Base-by-base conservation (phyloP, 495 filamentous ascomycete species). In the Aspergillus baeticus region DNA sequence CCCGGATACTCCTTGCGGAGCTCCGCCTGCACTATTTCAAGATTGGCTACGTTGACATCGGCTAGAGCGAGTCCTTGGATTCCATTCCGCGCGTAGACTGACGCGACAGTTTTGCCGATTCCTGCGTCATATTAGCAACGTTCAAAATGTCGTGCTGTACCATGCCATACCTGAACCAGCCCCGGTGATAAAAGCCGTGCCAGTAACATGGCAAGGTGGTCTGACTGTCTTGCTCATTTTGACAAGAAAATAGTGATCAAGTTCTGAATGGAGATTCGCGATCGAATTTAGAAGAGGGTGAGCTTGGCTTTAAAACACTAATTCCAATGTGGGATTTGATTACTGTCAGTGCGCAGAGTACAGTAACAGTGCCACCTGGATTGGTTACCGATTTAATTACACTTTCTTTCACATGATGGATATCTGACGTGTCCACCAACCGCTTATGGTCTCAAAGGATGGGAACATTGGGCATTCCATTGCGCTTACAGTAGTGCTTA, bases 151-250 rank as follows among this genome's bases (percentile, higher is more conserved):
- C 20, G 3, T 33, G 34, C 15, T 15, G 22, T 14, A 15, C 1
- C 35, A 13, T 49, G 18, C 10, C 21, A 6, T 63, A 66, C 64
- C 64, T 29, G 65, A 65, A 2, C 41, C 65, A 15, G 59, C 57
- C 6, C 62, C 62, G 2, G 65, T 67, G 45, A 67, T 67, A 39
- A 67, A 65, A 4, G 62, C 65, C 10, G 54, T 61, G 50, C 65
- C 65, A 11, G 55, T 48, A 18, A 54, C 51, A 21, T 23, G 26
- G 26, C 48, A 39, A 10, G 34, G 48, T 8, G 48, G 48, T 1
- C 13, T 37, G 2, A 20, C 5, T 37, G 31, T 2, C 5, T 10
- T 10, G 10, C 31, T 3, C 47, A 50, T 50, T 4, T 4, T 50
- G n/a, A 50, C 31, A 29, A 3, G n/a, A n/a, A n/a, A 29, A 29